These are phyloP conservation scores for Centrapalus pauciflorus DNA, from an alignment of 129 eudicot genomes.

Conservation along the genomic window DNA sequence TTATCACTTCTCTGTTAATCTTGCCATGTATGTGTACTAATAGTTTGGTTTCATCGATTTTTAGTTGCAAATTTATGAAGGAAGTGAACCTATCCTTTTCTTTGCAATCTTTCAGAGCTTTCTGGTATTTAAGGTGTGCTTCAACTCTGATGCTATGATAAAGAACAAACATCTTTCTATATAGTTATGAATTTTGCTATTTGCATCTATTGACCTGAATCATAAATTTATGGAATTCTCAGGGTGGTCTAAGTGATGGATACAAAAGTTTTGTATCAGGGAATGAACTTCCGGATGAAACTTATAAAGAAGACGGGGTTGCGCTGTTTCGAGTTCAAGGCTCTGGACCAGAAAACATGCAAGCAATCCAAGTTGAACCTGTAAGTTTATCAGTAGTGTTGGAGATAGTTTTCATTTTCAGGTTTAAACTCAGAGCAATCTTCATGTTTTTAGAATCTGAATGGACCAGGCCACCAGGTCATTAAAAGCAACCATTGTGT, in stretches of 20 bases:
- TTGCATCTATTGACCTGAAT: neutral
- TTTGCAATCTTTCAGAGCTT: conserved; percentile 86
- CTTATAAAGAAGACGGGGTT: conserved; percentile 73
- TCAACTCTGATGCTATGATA: conserved; percentile 11
- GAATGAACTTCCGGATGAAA: conserved; percentile 73
- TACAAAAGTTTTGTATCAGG: conserved; percentile 67
- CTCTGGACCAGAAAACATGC: conserved; percentile 95
- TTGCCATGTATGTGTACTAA: conserved; percentile 21
- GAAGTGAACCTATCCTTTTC: conserved; percentile 82
- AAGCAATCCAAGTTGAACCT: conserved; percentile 96
- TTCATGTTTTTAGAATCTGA: neutral
- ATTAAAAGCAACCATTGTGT: neutral
- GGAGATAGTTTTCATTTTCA: neutral
- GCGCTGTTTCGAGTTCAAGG: conserved; percentile 97
- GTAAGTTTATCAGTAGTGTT: conserved; percentile 38
- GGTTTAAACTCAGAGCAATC: neutral
- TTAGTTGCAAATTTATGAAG: conserved; percentile 83
- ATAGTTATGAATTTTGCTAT: neutral
- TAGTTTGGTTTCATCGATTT: conserved; percentile 18
- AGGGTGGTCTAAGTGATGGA: conserved; percentile 90
- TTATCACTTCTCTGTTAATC: neutral
- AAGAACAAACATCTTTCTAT: neutral
- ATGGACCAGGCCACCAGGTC: neutral
- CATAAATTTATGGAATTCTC: conserved; percentile 15
- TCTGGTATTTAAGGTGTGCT: conserved; percentile 74